A percentile compares a stretch with the other conserved stretches of the same genome.
These are phyloP conservation scores for Aspergillus pseudoviridinutans DNA, from an alignment of 2,329 filamentous ascomycete genomes.

Conservation along the genomic window DNA sequence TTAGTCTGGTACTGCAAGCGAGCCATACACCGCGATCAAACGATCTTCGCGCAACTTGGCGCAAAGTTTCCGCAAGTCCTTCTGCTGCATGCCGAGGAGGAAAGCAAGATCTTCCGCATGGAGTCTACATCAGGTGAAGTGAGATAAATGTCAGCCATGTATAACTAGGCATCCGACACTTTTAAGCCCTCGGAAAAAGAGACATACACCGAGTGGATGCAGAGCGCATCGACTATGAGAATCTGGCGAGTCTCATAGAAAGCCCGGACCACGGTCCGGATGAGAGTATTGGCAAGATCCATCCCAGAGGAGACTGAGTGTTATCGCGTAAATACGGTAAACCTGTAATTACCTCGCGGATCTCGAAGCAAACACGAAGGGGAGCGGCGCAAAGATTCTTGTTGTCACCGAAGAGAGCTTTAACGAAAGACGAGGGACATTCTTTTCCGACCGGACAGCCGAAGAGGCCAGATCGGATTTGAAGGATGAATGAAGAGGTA, in stretches of 20 bases:
- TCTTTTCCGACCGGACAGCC: neutral
- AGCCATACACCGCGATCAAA: slow-evolving; percentile 70
- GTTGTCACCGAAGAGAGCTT: neutral
- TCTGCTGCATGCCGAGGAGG: slow-evolving; percentile 82
- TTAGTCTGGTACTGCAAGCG: slow-evolving; percentile 3
- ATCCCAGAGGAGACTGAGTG: slow-evolving; percentile 35
- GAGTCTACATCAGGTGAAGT: slow-evolving; percentile 48
- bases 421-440: slow-evolving; percentile 3
- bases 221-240: slow-evolving; percentile 74
- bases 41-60: slow-evolving; percentile 81
- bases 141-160: neutral
- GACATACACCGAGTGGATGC: slow-evolving; percentile 65
- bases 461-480: neutral
- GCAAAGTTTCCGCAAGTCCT: slow-evolving; percentile 86
- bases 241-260: slow-evolving; percentile 86
- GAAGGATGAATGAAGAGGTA: neutral
- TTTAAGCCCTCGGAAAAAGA: slow-evolving; percentile 10
- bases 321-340: neutral
- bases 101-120: slow-evolving; percentile 85
- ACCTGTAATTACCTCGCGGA: neutral
- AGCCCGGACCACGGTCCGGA: slow-evolving; percentile 79
- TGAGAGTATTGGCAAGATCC: slow-evolving; percentile 70
- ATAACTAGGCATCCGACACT: neutral
- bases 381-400: neutral
- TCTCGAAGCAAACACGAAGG: neutral